Conservation (phyloP, 495 filamentous ascomycete genomes). For the Penicillium waksmanii region DNA sequence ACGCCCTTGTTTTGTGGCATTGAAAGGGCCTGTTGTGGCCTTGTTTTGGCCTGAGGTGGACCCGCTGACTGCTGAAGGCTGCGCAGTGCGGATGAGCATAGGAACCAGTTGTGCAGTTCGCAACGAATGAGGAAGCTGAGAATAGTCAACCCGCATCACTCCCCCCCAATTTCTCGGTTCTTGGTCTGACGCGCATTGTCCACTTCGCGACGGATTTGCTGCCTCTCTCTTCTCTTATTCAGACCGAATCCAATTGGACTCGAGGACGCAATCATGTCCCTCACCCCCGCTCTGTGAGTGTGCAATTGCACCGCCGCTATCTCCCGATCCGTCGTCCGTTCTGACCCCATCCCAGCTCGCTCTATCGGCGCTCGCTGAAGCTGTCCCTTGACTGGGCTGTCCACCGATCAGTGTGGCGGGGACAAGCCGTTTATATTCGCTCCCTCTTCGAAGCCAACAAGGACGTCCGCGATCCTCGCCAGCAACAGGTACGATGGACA, state of each 20-base stretch:
- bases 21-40: neutral
- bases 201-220: neutral
- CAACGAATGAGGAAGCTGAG: constrained; percentile 32
- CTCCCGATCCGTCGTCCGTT: constrained; percentile 10
- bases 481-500: constrained; percentile 69
- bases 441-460: constrained; percentile 94
- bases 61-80: no score
- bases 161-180: constrained; percentile 6
- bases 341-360: constrained; percentile 59
- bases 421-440: constrained; percentile 93
- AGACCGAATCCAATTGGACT: constrained; percentile 12
- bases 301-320: neutral
- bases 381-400: constrained; percentile 93
- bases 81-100: constrained; percentile 20
- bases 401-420: constrained; percentile 87
- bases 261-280: constrained; percentile 37
- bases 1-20: constrained; percentile 17
- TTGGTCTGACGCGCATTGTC: constrained; percentile 16
- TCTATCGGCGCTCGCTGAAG: constrained; percentile 93
- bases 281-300: constrained; percentile 44
- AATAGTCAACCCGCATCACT: constrained; percentile 31
- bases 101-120: constrained; percentile 30
- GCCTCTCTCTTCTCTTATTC: neutral
- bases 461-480: constrained; percentile 80
- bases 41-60: neutral